phyloP scores from a whole-genome alignment of 257 asterid species.

The Solanum dulcamara region DNA sequence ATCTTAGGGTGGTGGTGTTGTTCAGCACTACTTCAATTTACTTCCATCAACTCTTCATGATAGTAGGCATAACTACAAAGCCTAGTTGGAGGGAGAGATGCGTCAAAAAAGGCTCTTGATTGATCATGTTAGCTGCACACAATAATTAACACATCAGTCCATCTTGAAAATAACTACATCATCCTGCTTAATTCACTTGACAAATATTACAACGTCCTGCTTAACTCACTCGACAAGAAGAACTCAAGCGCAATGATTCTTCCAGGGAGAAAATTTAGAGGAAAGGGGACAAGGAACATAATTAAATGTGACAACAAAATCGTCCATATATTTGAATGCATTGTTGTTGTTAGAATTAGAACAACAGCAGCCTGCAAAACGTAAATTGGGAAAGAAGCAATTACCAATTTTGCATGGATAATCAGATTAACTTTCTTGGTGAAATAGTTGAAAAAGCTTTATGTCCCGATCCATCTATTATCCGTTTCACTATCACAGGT shows the following conservation, averaged over 20 bases:
- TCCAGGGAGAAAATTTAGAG: not conserved
- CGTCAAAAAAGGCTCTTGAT: not conserved
- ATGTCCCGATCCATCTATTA: not conserved
- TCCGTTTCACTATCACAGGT: not conserved
- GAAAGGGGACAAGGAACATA: not conserved
- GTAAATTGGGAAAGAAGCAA: not conserved
- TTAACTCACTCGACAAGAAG: not conserved
- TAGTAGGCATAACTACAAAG: not conserved
- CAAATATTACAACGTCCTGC: not conserved
- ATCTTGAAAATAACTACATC: not conserved
- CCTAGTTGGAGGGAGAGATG: not conserved
- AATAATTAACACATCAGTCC: not conserved
- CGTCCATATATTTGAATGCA: too few relatives aligned
- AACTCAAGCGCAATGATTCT: not conserved
- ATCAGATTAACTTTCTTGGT: not conserved
- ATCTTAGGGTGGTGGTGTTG: not conserved
- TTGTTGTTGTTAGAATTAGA: too few relatives aligned
- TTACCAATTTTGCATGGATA: not conserved
- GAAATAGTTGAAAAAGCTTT: not conserved
- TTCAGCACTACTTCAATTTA: not conserved
- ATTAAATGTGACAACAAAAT: not conserved
- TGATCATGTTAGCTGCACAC: not conserved
- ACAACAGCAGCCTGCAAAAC: not conserved
- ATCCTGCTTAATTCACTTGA: not conserved
- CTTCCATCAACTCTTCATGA: not conserved